Evolutionary conservation across 1,284 basidiomycete species (phyloP).

Genomic region (Polyporus tsugae): DNA sequence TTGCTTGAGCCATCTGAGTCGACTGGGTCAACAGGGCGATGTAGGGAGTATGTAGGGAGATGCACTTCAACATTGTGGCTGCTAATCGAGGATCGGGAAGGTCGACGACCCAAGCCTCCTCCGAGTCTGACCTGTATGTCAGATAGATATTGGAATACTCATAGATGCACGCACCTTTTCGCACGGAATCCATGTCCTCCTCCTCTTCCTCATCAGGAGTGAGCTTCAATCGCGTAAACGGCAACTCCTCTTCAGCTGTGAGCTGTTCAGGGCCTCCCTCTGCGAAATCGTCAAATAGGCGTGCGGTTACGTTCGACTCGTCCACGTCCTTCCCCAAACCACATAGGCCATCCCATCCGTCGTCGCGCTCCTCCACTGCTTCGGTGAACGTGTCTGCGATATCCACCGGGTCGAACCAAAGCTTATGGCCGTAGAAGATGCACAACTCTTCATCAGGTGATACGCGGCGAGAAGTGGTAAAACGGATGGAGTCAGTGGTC

Average conservation of each 20-base stretch:
- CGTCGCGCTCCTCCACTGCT: slow-evolving; percentile 40
- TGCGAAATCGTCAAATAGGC: slow-evolving; percentile 9
- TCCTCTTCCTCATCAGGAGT: slow-evolving; percentile 61
- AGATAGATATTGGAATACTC: neutral
- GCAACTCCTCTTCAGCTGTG: slow-evolving; percentile 62
- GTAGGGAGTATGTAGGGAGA: neutral
- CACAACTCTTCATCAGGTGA: slow-evolving; percentile 76
- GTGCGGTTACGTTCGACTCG: slow-evolving; percentile 36
- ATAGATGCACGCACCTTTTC: slow-evolving; percentile 54
- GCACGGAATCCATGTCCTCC: slow-evolving; percentile 59
- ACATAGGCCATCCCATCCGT: slow-evolving; percentile 57
- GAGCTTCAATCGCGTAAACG: slow-evolving; percentile 67
- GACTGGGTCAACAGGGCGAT: slow-evolving; percentile 6
- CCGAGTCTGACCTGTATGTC: slow-evolving; percentile 14
- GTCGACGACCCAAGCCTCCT: slow-evolving; percentile 85
- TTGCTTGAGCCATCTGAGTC: slow-evolving; percentile 69
- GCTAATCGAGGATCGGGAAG: slow-evolving; percentile 73
- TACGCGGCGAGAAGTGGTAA: slow-evolving; percentile 64
- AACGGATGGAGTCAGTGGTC: slow-evolving; percentile 69
- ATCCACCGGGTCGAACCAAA: slow-evolving; percentile 65
- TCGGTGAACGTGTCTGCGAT: slow-evolving; percentile 1
- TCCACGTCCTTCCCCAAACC: slow-evolving; percentile 40
- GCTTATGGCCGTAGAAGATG: slow-evolving; percentile 78
- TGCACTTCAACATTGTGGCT: slow-evolving; percentile 71
- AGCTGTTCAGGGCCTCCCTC: slow-evolving; percentile 53